Evolutionary conservation across 2,329 filamentous ascomycete species (phyloP).

Genomic region (Chrysosporium queenslandicum): DNA sequence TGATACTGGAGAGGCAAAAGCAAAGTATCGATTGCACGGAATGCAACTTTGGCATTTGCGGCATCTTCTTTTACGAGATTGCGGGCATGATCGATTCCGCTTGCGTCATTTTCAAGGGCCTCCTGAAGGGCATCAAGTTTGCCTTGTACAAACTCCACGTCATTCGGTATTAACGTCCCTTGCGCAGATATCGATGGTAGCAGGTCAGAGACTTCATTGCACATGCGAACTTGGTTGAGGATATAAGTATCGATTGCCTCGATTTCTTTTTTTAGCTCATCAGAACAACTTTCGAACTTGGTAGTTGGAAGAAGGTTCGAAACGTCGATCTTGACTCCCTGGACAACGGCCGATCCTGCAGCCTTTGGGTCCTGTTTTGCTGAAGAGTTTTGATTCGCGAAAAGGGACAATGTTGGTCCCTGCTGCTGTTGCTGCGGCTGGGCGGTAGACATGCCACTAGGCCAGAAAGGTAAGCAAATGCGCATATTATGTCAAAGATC

Average conservation of each 20-base stretch:
- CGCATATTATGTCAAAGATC: background rate
- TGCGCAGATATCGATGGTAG: constrained; percentile 53
- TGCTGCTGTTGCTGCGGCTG: constrained; percentile 45
- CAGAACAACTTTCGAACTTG: constrained; percentile 80
- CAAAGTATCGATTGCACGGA: constrained; percentile 64
- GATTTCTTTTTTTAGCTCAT: constrained; percentile 69
- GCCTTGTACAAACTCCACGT: constrained; percentile 53
- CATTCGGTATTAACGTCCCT: constrained; percentile 54
- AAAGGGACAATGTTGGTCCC: constrained; percentile 35
- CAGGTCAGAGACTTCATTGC: constrained; percentile 66
- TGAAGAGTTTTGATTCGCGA: constrained; percentile 28
- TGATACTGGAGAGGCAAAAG: constrained; percentile 58
- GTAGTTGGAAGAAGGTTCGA: constrained; percentile 74
- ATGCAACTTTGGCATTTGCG: constrained; percentile 59
- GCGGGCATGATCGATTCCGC: constrained; percentile 49
- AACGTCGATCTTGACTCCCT: constrained; percentile 68
- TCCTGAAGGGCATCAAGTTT: constrained; percentile 55
- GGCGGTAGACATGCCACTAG: constrained; percentile 18
- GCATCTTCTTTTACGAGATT: constrained; percentile 54
- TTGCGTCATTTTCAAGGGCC: constrained; percentile 53
- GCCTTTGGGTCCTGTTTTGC: constrained; percentile 28
- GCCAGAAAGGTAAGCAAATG: constrained; percentile 11
- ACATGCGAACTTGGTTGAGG: constrained; percentile 61
- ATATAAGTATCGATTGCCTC: constrained; percentile 70
- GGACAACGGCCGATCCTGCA: constrained; percentile 37